Percentiles rank a stretch among this genome's conserved stretches.
Evolutionary conservation across 108 stramenopile genomes (phyloP).

Genomic region (Pseudonitzschia delicatissima): DNA sequence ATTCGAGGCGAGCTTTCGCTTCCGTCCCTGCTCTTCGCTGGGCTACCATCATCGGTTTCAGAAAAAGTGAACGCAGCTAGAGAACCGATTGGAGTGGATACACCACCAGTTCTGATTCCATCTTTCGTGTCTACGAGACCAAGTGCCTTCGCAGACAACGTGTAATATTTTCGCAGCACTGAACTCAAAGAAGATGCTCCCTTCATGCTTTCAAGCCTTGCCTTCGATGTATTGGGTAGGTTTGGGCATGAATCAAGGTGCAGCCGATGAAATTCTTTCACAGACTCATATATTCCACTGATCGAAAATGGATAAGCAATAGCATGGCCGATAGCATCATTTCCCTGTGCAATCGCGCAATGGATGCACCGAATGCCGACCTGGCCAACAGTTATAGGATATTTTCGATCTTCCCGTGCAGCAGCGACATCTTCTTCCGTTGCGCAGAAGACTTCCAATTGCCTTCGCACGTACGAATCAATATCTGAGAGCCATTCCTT

Average conservation of each 20-base stretch:
- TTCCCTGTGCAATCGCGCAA: conserved; percentile 47
- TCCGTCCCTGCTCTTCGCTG: neutral
- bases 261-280: conserved; percentile 76
- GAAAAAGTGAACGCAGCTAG: conserved; percentile 39
- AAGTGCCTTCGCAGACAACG: conserved; percentile 69
- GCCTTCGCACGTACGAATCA: conserved; percentile 74
- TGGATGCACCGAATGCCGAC: conserved; percentile 84
- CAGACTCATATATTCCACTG: conserved; percentile 78
- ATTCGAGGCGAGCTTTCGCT: no score
- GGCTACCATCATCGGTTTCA: conserved; percentile 12
- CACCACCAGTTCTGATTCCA: conserved; percentile 69
- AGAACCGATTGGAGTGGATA: conserved; percentile 35
- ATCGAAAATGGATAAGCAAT: conserved; percentile 77
- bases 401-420: conserved; percentile 58
- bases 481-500: conserved; percentile 83
- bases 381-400: conserved; percentile 67
- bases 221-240: conserved; percentile 45
- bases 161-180: conserved; percentile 79
- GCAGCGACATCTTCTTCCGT: conserved; percentile 55
- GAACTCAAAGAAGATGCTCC: conserved; percentile 73
- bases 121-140: conserved; percentile 69
- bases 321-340: conserved; percentile 43
- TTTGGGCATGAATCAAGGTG: conserved; percentile 73
- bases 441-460: conserved; percentile 80
- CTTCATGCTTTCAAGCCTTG: conserved; percentile 43